phyloP scores from a whole-genome alignment of 352 stramenopile genomes.

The Albugo candida region DNA sequence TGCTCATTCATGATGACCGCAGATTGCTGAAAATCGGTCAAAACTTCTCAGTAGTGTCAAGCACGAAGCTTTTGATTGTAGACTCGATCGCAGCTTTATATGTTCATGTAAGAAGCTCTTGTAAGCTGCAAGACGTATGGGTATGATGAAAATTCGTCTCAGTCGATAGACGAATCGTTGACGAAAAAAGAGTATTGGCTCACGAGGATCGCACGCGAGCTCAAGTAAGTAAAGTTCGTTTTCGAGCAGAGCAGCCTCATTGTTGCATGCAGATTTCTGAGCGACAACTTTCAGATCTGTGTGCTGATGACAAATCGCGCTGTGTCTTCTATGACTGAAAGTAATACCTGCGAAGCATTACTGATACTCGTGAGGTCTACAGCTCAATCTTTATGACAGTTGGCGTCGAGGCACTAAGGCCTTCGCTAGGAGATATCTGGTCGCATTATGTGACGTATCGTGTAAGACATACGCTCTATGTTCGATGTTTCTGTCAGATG shows the following conservation, averaged over 20 bases:
- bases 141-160: not conserved
- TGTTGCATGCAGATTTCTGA: not conserved
- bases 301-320: too few species aligned
- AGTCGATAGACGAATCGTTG: constrained; percentile 9
- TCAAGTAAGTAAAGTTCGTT: constrained; percentile 27
- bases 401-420: too few species aligned
- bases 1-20: not conserved
- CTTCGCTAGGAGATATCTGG: too few species aligned
- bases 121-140: not conserved
- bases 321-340: too few species aligned
- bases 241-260: constrained; percentile 4
- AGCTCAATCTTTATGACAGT: too few species aligned
- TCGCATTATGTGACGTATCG: too few species aligned
- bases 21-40: constrained; percentile 43
- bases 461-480: not conserved
- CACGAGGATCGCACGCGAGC: constrained; percentile 7
- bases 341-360: too few species aligned
- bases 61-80: constrained; percentile 40
- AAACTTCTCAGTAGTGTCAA: constrained; percentile 16
- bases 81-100: constrained; percentile 52
- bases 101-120: constrained; percentile 17
- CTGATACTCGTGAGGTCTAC: too few species aligned
- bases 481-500: constrained; percentile 1
- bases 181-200: constrained; percentile 9
- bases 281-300: not conserved